Conservation (phyloP, 2,329 filamentous ascomycete genomes). For the Colletotrichum sp. region DNA sequence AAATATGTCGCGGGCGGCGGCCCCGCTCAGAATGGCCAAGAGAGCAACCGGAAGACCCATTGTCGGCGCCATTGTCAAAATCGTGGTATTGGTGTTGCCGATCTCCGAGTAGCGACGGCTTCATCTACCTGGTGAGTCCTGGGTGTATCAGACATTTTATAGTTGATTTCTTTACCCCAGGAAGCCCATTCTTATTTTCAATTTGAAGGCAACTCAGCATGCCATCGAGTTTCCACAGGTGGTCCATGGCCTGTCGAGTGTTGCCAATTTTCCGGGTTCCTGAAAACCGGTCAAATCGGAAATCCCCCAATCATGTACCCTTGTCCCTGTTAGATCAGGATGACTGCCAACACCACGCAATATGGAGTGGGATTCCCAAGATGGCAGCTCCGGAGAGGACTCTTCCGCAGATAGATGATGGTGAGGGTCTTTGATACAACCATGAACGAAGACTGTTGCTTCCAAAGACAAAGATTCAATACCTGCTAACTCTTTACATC, state of each 20-base stretch:
- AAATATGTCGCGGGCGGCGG: conserved; percentile 32
- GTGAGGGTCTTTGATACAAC: background rate
- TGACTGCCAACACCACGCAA: background rate
- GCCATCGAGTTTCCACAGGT: background rate
- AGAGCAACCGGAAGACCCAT: background rate
- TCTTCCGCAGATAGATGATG: conserved; percentile 6
- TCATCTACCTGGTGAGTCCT: background rate
- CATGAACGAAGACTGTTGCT: background rate
- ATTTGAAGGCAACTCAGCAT: background rate
- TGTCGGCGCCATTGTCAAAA: background rate
- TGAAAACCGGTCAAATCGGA: background rate
- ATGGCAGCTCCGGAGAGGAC: background rate
- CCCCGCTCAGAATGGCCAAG: background rate
- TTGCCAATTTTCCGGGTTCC: background rate
- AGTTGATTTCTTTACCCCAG: background rate
- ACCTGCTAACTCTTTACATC: background rate
- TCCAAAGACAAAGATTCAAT: background rate
- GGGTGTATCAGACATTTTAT: background rate
- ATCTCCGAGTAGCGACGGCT: background rate
- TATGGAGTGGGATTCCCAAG: background rate
- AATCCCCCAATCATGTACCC: conserved; percentile 14
- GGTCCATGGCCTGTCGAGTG: background rate
- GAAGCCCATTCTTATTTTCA: background rate
- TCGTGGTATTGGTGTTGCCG: background rate
- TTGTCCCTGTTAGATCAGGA: background rate